Percentiles rank a stretch among this genome's conserved stretches.
Evolutionary conservation across 2,329 filamentous ascomycete species (phyloP).

Genomic region (Aspergillus awamori): DNA sequence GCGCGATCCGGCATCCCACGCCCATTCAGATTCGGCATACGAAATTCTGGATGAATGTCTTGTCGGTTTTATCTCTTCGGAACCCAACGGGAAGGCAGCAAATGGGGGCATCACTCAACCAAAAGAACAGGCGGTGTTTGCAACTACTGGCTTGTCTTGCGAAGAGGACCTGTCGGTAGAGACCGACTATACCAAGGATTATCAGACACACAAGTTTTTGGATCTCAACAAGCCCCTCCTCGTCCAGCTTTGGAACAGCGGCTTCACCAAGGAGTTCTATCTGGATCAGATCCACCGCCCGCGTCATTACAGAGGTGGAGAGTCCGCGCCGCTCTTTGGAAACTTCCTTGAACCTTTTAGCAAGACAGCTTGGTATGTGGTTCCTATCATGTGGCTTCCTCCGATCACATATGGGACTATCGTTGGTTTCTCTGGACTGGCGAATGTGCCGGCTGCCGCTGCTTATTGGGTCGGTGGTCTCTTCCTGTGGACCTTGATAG

Average conservation of each 20-base stretch:
- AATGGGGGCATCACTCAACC: slow-evolving; percentile 31
- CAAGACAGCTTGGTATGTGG: slow-evolving; percentile 91
- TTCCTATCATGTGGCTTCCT: slow-evolving; percentile 86
- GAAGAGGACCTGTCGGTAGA: slow-evolving; percentile 85
- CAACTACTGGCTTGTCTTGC: slow-evolving; percentile 79
- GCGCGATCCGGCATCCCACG: slow-evolving; percentile 78
- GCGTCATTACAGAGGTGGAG: slow-evolving; percentile 90
- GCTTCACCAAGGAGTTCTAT: slow-evolving; percentile 95
- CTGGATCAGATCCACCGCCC: slow-evolving; percentile 94
- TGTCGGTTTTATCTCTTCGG: slow-evolving; percentile 74
- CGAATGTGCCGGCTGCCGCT: slow-evolving; percentile 51
- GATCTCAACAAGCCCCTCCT: slow-evolving; percentile 84
- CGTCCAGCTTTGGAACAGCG: slow-evolving; percentile 82
- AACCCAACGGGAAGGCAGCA: slow-evolving; percentile 56
- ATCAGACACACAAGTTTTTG: slow-evolving; percentile 89
- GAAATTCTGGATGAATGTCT: slow-evolving; percentile 88
- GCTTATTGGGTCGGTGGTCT: slow-evolving; percentile 72
- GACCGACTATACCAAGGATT: slow-evolving; percentile 76
- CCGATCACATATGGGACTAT: slow-evolving; percentile 72
- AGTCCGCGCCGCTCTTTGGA: slow-evolving; percentile 90
- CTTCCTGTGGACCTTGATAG: slow-evolving; percentile 82
- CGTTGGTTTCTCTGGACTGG: slow-evolving; percentile 65
- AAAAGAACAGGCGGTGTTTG: slow-evolving; percentile 45
- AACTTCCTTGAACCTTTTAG: slow-evolving; percentile 98
- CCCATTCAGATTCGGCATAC: slow-evolving; percentile 90